A percentile compares a stretch with the other conserved stretches of the same genome.
These are phyloP conservation scores for Articulospora tetracladia DNA, from an alignment of 495 filamentous ascomycete species.

Conservation along the genomic window DNA sequence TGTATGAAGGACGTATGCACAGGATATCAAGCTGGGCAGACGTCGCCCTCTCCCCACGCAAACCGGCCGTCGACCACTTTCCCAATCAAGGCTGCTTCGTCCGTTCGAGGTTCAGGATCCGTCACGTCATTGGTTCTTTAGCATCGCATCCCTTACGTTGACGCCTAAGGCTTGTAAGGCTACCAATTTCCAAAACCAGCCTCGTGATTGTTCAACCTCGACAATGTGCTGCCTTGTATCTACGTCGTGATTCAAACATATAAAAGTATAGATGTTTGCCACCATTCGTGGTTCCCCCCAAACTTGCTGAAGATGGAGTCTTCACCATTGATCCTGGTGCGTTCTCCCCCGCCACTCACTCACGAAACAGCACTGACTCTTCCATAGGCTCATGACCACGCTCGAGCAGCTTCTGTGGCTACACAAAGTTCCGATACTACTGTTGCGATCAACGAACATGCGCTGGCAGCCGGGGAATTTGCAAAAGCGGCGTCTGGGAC, in stretches of 20 bases:
- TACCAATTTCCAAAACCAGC: background rate
- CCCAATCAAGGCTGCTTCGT: background rate
- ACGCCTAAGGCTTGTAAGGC: background rate
- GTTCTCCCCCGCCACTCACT: conserved; percentile 5
- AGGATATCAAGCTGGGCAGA: too few relatives aligned
- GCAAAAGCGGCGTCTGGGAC: conserved; percentile 73
- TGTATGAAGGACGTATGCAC: too few relatives aligned
- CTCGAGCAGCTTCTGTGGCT: conserved; percentile 69
- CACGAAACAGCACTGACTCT: conserved; percentile 1
- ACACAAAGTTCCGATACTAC: conserved; percentile 72
- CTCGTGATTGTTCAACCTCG: conserved; percentile 1
- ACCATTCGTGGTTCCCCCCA: too few relatives aligned
- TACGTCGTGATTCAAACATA: background rate
- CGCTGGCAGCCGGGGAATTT: conserved; percentile 86
- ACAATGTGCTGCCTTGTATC: background rate
- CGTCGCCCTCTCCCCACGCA: too few relatives aligned
- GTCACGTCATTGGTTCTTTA: background rate
- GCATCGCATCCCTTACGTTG: background rate
- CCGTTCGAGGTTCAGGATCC: background rate
- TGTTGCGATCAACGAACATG: conserved; percentile 80
- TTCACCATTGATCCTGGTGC: conserved; percentile 56
- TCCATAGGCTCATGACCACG: conserved; percentile 73
- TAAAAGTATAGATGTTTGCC: too few relatives aligned
- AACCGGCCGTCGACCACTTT: background rate
- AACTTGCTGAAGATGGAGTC: conserved; percentile 50